Conservation (phyloP, 1,284 basidiomycete genomes). For the Rhodotorula sp. region DNA sequence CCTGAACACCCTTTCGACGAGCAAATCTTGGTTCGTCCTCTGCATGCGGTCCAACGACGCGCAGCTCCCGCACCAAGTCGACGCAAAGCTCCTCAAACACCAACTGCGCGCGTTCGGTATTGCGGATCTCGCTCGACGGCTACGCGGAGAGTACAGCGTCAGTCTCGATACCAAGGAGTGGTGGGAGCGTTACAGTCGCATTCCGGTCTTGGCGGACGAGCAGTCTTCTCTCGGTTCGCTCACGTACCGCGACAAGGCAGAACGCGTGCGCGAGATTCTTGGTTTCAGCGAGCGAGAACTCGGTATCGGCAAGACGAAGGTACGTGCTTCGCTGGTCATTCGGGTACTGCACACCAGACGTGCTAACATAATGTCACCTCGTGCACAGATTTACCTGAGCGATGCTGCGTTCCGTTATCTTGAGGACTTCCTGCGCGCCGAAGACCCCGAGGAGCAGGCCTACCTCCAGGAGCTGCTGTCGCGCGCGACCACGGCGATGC, state of each 20-base stretch:
- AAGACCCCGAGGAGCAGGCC: constrained; percentile 80
- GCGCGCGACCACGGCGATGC: constrained; percentile 57
- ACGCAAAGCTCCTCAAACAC: constrained; percentile 84
- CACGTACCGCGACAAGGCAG: constrained; percentile 49
- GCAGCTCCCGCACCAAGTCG: constrained; percentile 87
- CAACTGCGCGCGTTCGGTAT: constrained; percentile 82
- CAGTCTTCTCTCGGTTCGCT: constrained; percentile 49
- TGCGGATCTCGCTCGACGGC: constrained; percentile 70
- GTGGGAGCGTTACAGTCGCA: constrained; percentile 68
- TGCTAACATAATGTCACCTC: not conserved
- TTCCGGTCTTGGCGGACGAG: constrained; percentile 60
- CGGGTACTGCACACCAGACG: too few species aligned
- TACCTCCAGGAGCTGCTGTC: constrained; percentile 63
- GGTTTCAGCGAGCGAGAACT: constrained; percentile 69
- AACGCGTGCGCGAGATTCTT: constrained; percentile 60
- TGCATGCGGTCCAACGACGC: constrained; percentile 93
- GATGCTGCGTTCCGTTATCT: constrained; percentile 83
- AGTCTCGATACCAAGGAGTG: constrained; percentile 86
- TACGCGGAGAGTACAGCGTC: constrained; percentile 69
- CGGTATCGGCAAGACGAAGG: constrained; percentile 76
- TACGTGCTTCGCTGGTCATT: constrained; percentile 49
- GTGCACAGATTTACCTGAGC: constrained; percentile 76
- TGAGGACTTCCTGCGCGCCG: constrained; percentile 78
- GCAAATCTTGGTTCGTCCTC: constrained; percentile 74
- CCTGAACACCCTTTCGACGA: constrained; percentile 34